Evolutionary conservation across 1,284 basidiomycete species (phyloP).

Genomic region (Marasmius fiardii): DNA sequence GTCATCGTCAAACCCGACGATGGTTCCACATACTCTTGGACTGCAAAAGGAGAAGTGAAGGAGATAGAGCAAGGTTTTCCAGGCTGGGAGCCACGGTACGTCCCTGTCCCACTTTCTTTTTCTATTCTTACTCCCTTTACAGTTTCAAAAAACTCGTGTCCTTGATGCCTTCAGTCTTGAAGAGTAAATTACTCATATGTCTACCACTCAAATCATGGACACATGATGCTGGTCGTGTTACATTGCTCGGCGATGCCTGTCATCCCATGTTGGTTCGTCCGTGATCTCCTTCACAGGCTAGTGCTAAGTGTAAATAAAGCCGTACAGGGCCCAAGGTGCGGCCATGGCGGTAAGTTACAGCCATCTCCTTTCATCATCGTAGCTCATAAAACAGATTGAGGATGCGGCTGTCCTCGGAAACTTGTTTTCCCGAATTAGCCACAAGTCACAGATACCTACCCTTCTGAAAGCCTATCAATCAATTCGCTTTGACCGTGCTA

Average conservation of each 20-base stretch:
- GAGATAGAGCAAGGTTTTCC: slow-evolving; percentile 43
- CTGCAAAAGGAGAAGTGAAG: slow-evolving; percentile 32
- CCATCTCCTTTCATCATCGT: neutral
- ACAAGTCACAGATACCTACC: slow-evolving; percentile 21
- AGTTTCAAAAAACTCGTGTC: slow-evolving; percentile 47
- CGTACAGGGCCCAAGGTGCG: slow-evolving; percentile 12
- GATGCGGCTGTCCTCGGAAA: slow-evolving; percentile 34
- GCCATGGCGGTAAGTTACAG: slow-evolving; percentile 11
- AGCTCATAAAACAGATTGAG: slow-evolving; percentile 25
- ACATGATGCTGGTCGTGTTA: neutral
- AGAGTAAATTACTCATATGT: slow-evolving; percentile 50
- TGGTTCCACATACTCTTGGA: slow-evolving; percentile 38
- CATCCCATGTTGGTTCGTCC: slow-evolving; percentile 10
- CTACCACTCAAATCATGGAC: slow-evolving; percentile 22
- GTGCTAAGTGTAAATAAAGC: no score
- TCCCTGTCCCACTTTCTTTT: neutral
- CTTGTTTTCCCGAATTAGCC: slow-evolving; percentile 23
- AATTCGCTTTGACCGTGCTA: slow-evolving; percentile 25
- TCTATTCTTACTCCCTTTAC: slow-evolving; percentile 3
- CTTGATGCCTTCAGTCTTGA: slow-evolving; percentile 41
- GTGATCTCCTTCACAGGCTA: no score
- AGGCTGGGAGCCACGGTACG: slow-evolving; percentile 46
- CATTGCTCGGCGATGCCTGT: slow-evolving; percentile 11
- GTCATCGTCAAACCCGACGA: slow-evolving; percentile 43
- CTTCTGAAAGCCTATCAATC: slow-evolving; percentile 28